Percentiles rank a stretch among this genome's conserved stretches.
phyloP scores from a whole-genome alignment of 2,329 filamentous ascomycete genomes.

The Elsinoe perseae region DNA sequence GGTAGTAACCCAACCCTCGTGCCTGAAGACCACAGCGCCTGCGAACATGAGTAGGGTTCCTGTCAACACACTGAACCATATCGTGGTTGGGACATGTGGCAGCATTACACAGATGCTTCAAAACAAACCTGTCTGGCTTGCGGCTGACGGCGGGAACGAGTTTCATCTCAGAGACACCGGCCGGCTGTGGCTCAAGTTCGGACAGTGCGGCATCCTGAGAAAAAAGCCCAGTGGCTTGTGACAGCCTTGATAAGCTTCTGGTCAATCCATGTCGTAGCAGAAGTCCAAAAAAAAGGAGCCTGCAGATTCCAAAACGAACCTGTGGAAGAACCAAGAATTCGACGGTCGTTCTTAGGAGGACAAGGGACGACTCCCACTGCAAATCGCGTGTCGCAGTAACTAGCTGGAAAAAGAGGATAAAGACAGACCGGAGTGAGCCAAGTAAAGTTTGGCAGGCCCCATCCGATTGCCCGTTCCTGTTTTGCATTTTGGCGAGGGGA shows the following conservation, averaged over 20 bases:
- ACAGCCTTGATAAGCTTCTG: neutral
- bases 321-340: neutral
- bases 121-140: neutral
- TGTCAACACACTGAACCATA: neutral
- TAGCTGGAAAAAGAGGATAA: neutral
- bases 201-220: neutral
- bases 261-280: neutral
- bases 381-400: neutral
- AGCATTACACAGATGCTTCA: neutral
- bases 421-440: neutral
- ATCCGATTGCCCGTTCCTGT: constrained; percentile 13
- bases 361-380: neutral
- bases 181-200: constrained; percentile 8
- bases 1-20: neutral
- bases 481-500: constrained; percentile 10
- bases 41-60: constrained; percentile 1
- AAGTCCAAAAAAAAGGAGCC: neutral
- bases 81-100: neutral
- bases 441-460: constrained; percentile 6
- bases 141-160: constrained; percentile 9
- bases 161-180: constrained; percentile 7
- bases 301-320: neutral
- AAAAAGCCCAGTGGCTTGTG: neutral
- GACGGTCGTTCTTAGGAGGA: neutral
- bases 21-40: neutral